Evolutionary conservation across 2,329 filamentous ascomycete genomes (phyloP).

Genomic region (Neofusicoccum cordaticola): DNA sequence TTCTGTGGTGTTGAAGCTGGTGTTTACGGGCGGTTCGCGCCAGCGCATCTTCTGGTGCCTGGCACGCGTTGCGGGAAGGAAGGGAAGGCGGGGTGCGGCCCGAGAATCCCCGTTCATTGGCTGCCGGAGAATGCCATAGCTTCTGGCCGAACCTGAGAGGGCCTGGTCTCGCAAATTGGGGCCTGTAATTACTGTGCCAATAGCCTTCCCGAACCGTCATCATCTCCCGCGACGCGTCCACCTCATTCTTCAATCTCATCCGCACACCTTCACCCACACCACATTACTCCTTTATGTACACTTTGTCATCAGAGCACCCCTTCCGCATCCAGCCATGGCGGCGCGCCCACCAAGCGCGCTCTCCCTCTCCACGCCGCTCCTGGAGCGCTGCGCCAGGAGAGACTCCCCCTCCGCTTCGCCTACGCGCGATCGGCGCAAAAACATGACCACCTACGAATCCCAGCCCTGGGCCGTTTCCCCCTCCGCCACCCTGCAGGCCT

Average conservation of each 20-base stretch:
- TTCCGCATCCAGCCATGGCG: slow-evolving; percentile 29
- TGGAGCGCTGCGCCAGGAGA: slow-evolving; percentile 10
- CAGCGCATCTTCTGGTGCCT: background rate
- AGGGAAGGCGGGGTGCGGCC: background rate
- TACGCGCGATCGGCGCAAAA: slow-evolving; percentile 16
- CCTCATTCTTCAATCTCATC: slow-evolving; percentile 10
- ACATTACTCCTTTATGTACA: slow-evolving; percentile 28
- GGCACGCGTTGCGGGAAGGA: background rate
- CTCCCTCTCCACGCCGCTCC: slow-evolving; percentile 14
- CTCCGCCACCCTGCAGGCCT: slow-evolving; percentile 41
- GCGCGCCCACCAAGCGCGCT: slow-evolving; percentile 30
- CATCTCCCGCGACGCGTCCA: slow-evolving; percentile 24
- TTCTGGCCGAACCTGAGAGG: background rate
- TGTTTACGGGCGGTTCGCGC: background rate
- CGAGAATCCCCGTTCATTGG: background rate
- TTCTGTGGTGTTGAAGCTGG: background rate
- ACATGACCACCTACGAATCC: slow-evolving; percentile 17
- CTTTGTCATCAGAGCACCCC: slow-evolving; percentile 14
- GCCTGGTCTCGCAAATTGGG: background rate
- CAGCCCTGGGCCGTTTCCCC: slow-evolving; percentile 30
- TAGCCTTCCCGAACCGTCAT: slow-evolving; percentile 24
- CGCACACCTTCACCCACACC: slow-evolving; percentile 27
- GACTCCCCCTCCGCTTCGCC: slow-evolving; percentile 15
- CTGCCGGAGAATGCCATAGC: background rate
- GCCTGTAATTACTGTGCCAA: background rate